Evolutionary conservation across 495 filamentous ascomycete species (phyloP).

Genomic region (Baudoinia panamericana): DNA sequence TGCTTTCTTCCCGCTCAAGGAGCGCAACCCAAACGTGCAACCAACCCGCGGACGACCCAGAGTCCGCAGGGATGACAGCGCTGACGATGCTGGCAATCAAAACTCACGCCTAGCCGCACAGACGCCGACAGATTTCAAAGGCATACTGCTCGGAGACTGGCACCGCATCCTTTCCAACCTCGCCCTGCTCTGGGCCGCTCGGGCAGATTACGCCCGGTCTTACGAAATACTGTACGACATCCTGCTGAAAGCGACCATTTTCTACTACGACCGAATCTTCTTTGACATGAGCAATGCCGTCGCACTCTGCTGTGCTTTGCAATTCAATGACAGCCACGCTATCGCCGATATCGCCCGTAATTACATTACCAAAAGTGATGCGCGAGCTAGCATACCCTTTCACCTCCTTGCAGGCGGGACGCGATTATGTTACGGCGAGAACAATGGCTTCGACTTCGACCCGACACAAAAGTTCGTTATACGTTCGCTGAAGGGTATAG

Average conservation of each 20-base stretch:
- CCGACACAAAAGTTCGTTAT: slow-evolving; percentile 77
- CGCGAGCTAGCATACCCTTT: slow-evolving; percentile 73
- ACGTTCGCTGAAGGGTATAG: slow-evolving; percentile 82
- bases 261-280: slow-evolving; percentile 50
- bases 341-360: slow-evolving; percentile 54
- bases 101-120: neutral
- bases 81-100: neutral
- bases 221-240: slow-evolving; percentile 66
- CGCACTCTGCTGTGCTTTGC: slow-evolving; percentile 73
- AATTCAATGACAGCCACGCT: slow-evolving; percentile 64
- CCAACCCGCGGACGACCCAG: too few relatives aligned
- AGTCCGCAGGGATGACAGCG: neutral
- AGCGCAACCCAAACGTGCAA: slow-evolving; percentile 37
- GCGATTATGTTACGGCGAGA: slow-evolving; percentile 41
- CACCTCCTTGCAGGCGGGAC: slow-evolving; percentile 63
- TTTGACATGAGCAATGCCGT: slow-evolving; percentile 44
- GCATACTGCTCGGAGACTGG: slow-evolving; percentile 70
- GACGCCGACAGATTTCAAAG: slow-evolving; percentile 54
- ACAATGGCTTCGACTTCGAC: slow-evolving; percentile 43
- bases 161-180: slow-evolving; percentile 84
- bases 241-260: slow-evolving; percentile 57
- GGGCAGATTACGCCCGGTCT: slow-evolving; percentile 45
- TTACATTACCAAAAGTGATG: slow-evolving; percentile 67
- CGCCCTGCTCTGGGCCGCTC: slow-evolving; percentile 55
- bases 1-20: slow-evolving; percentile 34